Base-by-base conservation (phyloP, 2,329 filamentous ascomycete species). In the Venturiaceae sp. region DNA sequence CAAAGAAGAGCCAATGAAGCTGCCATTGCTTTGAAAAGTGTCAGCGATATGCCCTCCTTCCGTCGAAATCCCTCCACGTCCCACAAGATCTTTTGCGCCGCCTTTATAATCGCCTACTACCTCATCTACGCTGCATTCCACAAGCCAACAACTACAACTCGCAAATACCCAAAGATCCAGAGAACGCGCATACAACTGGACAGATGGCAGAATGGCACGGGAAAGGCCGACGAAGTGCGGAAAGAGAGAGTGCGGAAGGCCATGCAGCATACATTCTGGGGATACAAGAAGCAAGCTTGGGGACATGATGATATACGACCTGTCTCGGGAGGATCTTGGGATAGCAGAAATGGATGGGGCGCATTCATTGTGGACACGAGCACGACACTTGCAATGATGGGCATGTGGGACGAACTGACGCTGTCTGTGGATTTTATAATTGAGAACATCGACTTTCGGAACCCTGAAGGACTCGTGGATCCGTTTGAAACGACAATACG, bases 401-500 rank as follows among this genome's bases (percentile, higher is more conserved):
- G 69, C 2, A 62, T 75, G 19, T 74, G 72, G 72, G 70, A 73
- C 36, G 73, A 76, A 65, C 66, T 77, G 62, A 64, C 65, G 57
- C 62, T 68, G 39, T 68, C 66, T 8, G 60, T 75, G n/a, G 66
- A 73, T 53, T 69, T 71, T 47, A 73, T 75, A 26, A 61, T 72
- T 55, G 46, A 59, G 2, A 61, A 64, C 5, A 68, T 74, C 57
- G 67, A 74, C 62, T 75, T 75, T 55, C 64, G 63, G 26, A 63
- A 60, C 11, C 61, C 71, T 3, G 61, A 68, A 6, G 68, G 65
- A 44, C 65, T 72, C 37, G 72, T 75, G 5, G 72, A 75, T 60
- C 71, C 72, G 0, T 74, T 73, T 47, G 72, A 75, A 62, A 74
- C 73, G 4, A 74, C 72, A 1, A 74, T 71, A 36, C 65, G 72